Evolutionary conservation across 1,139 yeast species (phyloP), one percentile per base, ranked within the genome.

Genomic region (Hemisphaericaspora xylofermentans): DNA sequence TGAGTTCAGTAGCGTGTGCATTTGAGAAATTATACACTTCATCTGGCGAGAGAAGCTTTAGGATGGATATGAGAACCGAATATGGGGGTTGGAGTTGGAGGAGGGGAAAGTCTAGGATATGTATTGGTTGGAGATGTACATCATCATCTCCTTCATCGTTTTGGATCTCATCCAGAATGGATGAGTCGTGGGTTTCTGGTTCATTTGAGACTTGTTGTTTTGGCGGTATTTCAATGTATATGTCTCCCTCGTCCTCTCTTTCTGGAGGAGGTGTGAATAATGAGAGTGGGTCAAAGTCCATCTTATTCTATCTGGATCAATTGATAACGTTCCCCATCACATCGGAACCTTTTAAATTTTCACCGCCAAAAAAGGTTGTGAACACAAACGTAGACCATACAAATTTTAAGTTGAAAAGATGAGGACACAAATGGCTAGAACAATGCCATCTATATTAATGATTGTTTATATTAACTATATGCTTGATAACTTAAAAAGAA

Each of bases 21-120:
- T 55, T 51, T n/a, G 65, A 63, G 52, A 88, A 87, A 56, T 88
- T 86, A 42, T 71, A 73, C 4, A 74, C 71, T 39, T 70, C 70
- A 17, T 70, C 72, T 0, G 80, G 82, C 2, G 77, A 64, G 24
- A 88, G 62, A 3, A 81, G 61, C 34, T 64, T 61, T 9, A 88
- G 60, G 0, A 83, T 56, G 1, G 71, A 53, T 2, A 64, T 32
- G 0, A 88, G 54, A 0, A 74, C 79, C 1, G 53, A 60, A 3
- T 61, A 62, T 0, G 86, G 74, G 0, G 95, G 88, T 27, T 63
- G 52, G 6, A 56, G 53, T 6, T 61, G 60, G 10, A 80, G 49
- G 6, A 61, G 52, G 0, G 96, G 96, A 8, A 88, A 64, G 56
- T 88, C 96, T 8, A 87, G 68, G 0, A 72, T 60, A 51, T 84